Evolutionary conservation across 345 rosid genomes (phyloP).

Genomic region (Syzygium jambos): DNA sequence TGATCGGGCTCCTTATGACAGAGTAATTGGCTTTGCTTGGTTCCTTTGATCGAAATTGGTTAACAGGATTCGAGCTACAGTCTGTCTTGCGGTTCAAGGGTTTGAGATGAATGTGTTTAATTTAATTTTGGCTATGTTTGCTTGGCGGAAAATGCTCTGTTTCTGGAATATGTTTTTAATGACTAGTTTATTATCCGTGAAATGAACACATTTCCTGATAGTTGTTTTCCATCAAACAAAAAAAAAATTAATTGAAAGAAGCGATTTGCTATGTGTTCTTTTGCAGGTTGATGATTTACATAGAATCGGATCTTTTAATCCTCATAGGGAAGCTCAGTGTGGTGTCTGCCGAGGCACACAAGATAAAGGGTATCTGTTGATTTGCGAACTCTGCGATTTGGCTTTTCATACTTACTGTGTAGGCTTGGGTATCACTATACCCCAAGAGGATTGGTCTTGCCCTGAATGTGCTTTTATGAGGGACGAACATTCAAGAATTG

Average conservation of each 20-base stretch:
- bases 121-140: not conserved
- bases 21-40: not conserved
- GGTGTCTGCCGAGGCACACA: conserved; percentile 19
- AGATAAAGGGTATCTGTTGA: conserved; percentile 34
- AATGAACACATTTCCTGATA: too few relatives aligned
- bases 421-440: conserved; percentile 44
- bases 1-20: not conserved
- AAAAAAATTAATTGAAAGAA: too few relatives aligned
- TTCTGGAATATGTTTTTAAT: too few relatives aligned
- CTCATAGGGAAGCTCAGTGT: conserved; percentile 28
- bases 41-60: not conserved
- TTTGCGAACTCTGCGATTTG: conserved; percentile 56
- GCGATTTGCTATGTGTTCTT: not conserved
- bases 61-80: not conserved
- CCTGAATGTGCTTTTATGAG: conserved; percentile 41
- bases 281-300: conserved; percentile 27
- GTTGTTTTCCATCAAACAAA: too few relatives aligned
- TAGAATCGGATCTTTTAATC: conserved; percentile 31
- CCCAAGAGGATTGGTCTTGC: conserved; percentile 64
- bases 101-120: not conserved
- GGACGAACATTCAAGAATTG: conserved; percentile 20
- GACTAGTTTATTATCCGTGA: too few relatives aligned
- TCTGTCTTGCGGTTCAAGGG: not conserved
- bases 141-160: too few relatives aligned
- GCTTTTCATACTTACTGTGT: conserved; percentile 55